phyloP scores from a whole-genome alignment of 306 rosid species.

The Cucurbita ficifolia region DNA sequence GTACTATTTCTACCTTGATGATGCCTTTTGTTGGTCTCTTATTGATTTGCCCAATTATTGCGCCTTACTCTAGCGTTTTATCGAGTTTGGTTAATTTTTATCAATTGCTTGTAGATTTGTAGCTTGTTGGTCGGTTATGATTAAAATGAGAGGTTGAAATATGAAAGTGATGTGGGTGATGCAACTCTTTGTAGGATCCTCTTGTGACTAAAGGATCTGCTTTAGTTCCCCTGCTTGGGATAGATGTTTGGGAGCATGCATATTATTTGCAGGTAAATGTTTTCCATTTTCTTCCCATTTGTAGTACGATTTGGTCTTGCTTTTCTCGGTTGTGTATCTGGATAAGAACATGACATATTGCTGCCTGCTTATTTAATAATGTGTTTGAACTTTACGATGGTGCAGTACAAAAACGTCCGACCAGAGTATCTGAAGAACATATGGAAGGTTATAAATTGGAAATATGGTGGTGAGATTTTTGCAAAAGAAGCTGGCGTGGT shows the following conservation, averaged over 20 bases:
- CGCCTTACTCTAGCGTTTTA: neutral
- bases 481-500: constrained; percentile 38
- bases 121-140: too few species aligned
- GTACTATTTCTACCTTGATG: too few species aligned
- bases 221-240: constrained; percentile 84
- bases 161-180: constrained; percentile 16
- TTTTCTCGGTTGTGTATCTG: neutral
- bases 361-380: neutral
- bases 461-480: constrained; percentile 54
- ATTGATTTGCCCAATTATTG: neutral
- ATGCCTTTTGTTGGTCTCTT: too few species aligned
- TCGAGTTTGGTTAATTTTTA: neutral
- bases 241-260: constrained; percentile 99
- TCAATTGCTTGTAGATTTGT: neutral
- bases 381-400: neutral
- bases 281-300: neutral
- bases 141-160: neutral
- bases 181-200: constrained; percentile 54
- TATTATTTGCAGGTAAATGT: constrained; percentile 80
- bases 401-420: constrained; percentile 94
- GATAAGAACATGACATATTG: neutral
- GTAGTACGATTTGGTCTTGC: neutral
- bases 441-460: constrained; percentile 92
- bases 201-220: constrained; percentile 69
- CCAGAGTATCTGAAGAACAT: constrained; percentile 96